These are phyloP conservation scores for Lathyrus aphaca DNA, from an alignment of 306 rosid species.

Conservation along the genomic window DNA sequence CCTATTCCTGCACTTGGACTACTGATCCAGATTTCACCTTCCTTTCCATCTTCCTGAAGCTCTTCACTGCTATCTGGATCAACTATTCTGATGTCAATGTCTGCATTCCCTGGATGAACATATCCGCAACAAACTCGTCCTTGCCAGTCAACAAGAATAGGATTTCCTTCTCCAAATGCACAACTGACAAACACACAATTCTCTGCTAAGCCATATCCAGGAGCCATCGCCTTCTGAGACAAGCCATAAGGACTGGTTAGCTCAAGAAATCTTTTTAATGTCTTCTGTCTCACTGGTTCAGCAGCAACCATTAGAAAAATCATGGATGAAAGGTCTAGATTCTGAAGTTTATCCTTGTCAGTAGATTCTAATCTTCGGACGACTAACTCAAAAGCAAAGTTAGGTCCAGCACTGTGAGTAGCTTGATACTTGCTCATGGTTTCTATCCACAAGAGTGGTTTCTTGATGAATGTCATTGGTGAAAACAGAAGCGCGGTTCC, in stretches of 20 bases:
- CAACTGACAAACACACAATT: constrained; percentile 93
- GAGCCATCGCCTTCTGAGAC: constrained; percentile 78
- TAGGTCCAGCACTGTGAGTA: constrained; percentile 98
- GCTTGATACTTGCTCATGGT: constrained; percentile 79
- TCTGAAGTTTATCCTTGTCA: constrained; percentile 51
- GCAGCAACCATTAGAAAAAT: constrained; percentile 92
- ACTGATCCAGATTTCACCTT: constrained; percentile 97
- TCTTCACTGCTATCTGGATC: constrained; percentile 68
- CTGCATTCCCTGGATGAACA: constrained; percentile 51
- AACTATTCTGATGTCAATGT: constrained; percentile 72
- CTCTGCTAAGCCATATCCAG: constrained; percentile 94
- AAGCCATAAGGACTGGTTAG: constrained; percentile 72
- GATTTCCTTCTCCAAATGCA: constrained; percentile 79
- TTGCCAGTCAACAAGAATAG: constrained; percentile 81
- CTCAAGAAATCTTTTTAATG: constrained; percentile 76
- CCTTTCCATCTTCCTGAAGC: constrained; percentile 70
- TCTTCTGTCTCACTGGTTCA: constrained; percentile 85
- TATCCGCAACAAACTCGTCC: constrained; percentile 95
- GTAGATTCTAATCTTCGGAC: constrained; percentile 74
- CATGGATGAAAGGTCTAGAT: constrained; percentile 73
- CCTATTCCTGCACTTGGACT: constrained; percentile 93
- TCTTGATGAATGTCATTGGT: constrained; percentile 84
- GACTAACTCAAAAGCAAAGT: constrained; percentile 84
- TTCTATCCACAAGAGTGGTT: constrained; percentile 87
- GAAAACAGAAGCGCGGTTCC: constrained; percentile 81